Evolutionary conservation across 1,284 basidiomycete species (phyloP).

Genomic region (Ceratobasidium sp.): DNA sequence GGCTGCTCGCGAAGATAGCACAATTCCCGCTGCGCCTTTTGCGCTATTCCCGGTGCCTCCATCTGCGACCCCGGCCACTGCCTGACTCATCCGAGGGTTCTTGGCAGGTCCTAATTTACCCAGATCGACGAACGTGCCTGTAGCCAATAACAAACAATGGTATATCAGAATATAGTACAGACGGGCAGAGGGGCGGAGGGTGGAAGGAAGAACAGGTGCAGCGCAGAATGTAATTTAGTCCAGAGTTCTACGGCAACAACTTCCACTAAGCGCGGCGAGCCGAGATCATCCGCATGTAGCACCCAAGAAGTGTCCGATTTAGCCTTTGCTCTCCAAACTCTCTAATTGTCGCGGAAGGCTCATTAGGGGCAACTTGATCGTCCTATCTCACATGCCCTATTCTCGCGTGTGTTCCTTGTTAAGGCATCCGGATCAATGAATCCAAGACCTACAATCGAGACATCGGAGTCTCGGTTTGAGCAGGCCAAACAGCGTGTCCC

Average conservation of each 20-base stretch:
- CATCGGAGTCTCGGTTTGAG: background rate
- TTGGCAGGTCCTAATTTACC: constrained; percentile 9
- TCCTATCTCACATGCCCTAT: background rate
- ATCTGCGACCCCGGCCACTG: constrained; percentile 9
- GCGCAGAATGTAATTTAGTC: too few species aligned
- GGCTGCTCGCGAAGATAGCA: constrained; percentile 15
- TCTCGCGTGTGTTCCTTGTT: too few species aligned
- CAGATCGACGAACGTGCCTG: too few species aligned
- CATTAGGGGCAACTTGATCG: background rate
- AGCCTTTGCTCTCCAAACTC: background rate
- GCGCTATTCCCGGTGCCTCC: constrained; percentile 32
- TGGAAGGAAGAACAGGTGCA: background rate
- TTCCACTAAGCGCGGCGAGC: background rate
- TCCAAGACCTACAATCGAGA: background rate
- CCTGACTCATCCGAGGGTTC: background rate
- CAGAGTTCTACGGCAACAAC: too few species aligned
- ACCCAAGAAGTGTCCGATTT: background rate
- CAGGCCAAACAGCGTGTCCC: too few species aligned
- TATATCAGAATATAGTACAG: too few species aligned
- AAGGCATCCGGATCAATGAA: background rate
- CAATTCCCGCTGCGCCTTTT: constrained; percentile 41
- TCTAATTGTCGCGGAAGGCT: background rate
- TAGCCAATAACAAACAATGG: too few species aligned
- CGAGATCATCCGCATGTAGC: background rate
- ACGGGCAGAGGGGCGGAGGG: too few species aligned